A percentile compares a stretch with the other conserved stretches of the same genome.
These are phyloP conservation scores for Penicillium rolfsii DNA, from an alignment of 2,329 filamentous ascomycete species.

Conservation along the genomic window DNA sequence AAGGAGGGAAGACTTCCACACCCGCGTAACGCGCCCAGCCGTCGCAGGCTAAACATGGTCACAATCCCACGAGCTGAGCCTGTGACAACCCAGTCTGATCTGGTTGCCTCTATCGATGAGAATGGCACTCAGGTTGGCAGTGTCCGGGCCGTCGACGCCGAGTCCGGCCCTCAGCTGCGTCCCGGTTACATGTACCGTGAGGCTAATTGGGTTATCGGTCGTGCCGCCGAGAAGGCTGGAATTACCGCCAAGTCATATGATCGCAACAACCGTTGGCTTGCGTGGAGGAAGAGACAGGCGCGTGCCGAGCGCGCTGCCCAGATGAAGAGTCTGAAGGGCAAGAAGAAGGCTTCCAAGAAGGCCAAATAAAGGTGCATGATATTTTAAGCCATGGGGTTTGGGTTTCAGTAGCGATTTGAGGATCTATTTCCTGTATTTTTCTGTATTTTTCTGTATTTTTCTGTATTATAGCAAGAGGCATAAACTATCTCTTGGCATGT, in stretches of 20 bases:
- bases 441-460: constrained; percentile 40
- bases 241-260: constrained; percentile 60
- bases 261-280: constrained; percentile 63
- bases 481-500: constrained; percentile 8
- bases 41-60: constrained; percentile 75
- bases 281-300: constrained; percentile 64
- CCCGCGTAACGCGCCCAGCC: constrained; percentile 71
- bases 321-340: constrained; percentile 57
- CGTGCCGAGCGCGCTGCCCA: constrained; percentile 56
- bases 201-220: constrained; percentile 70
- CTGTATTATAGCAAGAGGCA: constrained; percentile 42
- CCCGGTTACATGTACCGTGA: constrained; percentile 67
- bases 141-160: constrained; percentile 31
- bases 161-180: constrained; percentile 46
- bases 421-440: constrained; percentile 32
- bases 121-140: constrained; percentile 30
- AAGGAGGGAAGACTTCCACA: constrained; percentile 79
- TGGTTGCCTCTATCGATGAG: constrained; percentile 31
- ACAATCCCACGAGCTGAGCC: constrained; percentile 47
- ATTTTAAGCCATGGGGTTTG: constrained; percentile 26
- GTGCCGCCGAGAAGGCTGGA: constrained; percentile 63
- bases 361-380: constrained; percentile 36
- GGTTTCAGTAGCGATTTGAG: constrained; percentile 34
- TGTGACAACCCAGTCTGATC: constrained; percentile 28
- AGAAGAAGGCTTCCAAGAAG: constrained; percentile 48